Percentiles rank a stretch among this genome's conserved stretches.
phyloP scores from a whole-genome alignment of 202 grass and related monocot species.

The Schoenoplectus triqueter region DNA sequence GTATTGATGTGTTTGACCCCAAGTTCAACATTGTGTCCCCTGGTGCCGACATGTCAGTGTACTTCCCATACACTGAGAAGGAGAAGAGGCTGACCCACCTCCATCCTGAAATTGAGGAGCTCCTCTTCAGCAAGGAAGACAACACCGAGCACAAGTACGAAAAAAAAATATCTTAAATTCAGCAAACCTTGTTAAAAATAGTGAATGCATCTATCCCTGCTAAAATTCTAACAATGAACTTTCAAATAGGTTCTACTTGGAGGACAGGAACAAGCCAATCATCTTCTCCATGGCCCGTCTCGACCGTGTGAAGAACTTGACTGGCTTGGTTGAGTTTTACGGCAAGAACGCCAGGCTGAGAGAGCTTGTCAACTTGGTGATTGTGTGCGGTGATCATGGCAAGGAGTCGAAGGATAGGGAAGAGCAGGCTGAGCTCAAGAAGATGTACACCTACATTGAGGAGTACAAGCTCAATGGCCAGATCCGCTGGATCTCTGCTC shows the following conservation, averaged over 20 bases:
- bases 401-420: conserved; percentile 93
- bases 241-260: conserved; percentile 62
- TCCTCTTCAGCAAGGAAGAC: conserved; percentile 73
- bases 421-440: conserved; percentile 85
- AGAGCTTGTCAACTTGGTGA: conserved; percentile 84
- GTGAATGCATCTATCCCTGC: not conserved
- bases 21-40: conserved; percentile 97
- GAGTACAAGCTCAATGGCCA: conserved; percentile 85
- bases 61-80: conserved; percentile 78
- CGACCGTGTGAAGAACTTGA: conserved; percentile 90
- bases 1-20: conserved; percentile 94
- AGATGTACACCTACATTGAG: conserved; percentile 83
- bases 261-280: conserved; percentile 82
- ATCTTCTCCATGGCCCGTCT: conserved; percentile 96
- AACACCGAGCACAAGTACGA: conserved; percentile 86
- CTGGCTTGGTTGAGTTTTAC: conserved; percentile 85
- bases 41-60: conserved; percentile 83
- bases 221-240: conserved; percentile 28
- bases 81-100: conserved; percentile 82
- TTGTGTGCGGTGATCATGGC: conserved; percentile 88
- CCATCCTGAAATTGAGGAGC: conserved; percentile 86
- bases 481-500: conserved; percentile 92
- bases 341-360: conserved; percentile 75
- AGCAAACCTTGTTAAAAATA: not conserved
- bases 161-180: not conserved